Evolutionary conservation across 495 filamentous ascomycete genomes (phyloP), one percentile per base, ranked within the genome.

Genomic region (Annulohypoxylon maeteangense): DNA sequence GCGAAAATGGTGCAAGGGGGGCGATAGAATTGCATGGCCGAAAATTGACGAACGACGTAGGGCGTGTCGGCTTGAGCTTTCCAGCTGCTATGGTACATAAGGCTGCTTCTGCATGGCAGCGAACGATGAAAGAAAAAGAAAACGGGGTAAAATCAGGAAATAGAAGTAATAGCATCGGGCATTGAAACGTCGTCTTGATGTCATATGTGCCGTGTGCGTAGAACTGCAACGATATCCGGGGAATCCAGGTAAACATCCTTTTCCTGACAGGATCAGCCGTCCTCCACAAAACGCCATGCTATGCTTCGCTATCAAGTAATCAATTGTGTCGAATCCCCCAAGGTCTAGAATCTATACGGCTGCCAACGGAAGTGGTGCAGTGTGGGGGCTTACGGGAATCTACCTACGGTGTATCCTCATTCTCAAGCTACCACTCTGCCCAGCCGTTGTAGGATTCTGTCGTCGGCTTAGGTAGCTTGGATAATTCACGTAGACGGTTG

Each of bases 401-500:
- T 31, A 20, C 7, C 25, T 23, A 4, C 3, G 29, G 11, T 42
- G 23, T 1, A 25, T 31, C 29, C n/a, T 22, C 29, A 8, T n/a
- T 12, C 40, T 16, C 12, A 44, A 7, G 40, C 40, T 44, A 44
- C 40, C 40, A 44, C n/a, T 44, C 6, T 1, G 10, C n/a, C 40
- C n/a, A 44, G 6, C 16, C n/a, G 12, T 44, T 44, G 16, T 44
- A 8, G 7, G 40, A 4, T 8, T 44, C 14, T 2, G 40, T 34
- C 27, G 6, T 10, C 1, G 12, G 14, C 14, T 34, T 29, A 16
- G 14, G 48, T 16, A 6, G 45, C 48, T 42, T 69, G 16, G 11
- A 32, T 20, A 7, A 27, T 51, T 32, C 81, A 63, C 78, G 61
- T 1, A 84, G 67, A 69, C 75, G 85, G 8, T 81, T 75, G 25